Percentiles rank a stretch among this genome's conserved stretches.
Conservation (phyloP, 1,139 yeast genomes). For the Scheffersomyces stambukii region DNA sequence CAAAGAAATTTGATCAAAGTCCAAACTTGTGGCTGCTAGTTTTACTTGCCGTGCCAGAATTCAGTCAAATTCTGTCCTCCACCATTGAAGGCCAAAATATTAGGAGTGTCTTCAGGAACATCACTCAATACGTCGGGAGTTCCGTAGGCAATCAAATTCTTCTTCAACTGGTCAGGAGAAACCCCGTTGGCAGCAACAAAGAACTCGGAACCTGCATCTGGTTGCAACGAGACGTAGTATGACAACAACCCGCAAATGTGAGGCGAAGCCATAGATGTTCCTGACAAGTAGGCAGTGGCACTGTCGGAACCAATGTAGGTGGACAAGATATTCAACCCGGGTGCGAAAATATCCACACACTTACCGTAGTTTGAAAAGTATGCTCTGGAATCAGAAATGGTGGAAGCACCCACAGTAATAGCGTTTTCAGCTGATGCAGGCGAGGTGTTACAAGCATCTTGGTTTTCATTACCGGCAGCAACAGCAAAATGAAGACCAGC, state of each 20-base stretch:
- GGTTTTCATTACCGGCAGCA: slow-evolving; percentile 86
- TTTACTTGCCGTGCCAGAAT: slow-evolving; percentile 49
- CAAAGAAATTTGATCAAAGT: background rate
- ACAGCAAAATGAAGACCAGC: slow-evolving; percentile 83
- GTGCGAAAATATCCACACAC: slow-evolving; percentile 84
- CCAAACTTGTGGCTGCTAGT: too few species aligned
- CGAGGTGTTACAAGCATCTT: slow-evolving; percentile 79
- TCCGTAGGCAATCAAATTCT: slow-evolving; percentile 78
- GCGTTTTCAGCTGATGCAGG: slow-evolving; percentile 78
- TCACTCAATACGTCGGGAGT: slow-evolving; percentile 66
- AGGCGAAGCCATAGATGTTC: slow-evolving; percentile 99
- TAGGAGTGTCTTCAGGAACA: slow-evolving; percentile 81
- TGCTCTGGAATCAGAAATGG: slow-evolving; percentile 70
- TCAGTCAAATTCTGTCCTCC: slow-evolving; percentile 76
- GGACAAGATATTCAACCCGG: slow-evolving; percentile 75
- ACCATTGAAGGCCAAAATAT: slow-evolving; percentile 87
- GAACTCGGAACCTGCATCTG: slow-evolving; percentile 74
- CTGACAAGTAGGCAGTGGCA: slow-evolving; percentile 80
- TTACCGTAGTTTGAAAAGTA: slow-evolving; percentile 79
- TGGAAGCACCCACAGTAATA: slow-evolving; percentile 80
- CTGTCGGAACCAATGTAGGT: slow-evolving; percentile 80
- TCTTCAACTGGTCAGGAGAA: slow-evolving; percentile 84
- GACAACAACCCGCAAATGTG: slow-evolving; percentile 89
- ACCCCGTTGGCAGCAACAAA: slow-evolving; percentile 55
- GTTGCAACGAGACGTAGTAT: slow-evolving; percentile 88